Evolutionary conservation across 306 rosid species (phyloP), one percentile per base, ranked within the genome.

Genomic region (Luffa aegyptiaca): DNA sequence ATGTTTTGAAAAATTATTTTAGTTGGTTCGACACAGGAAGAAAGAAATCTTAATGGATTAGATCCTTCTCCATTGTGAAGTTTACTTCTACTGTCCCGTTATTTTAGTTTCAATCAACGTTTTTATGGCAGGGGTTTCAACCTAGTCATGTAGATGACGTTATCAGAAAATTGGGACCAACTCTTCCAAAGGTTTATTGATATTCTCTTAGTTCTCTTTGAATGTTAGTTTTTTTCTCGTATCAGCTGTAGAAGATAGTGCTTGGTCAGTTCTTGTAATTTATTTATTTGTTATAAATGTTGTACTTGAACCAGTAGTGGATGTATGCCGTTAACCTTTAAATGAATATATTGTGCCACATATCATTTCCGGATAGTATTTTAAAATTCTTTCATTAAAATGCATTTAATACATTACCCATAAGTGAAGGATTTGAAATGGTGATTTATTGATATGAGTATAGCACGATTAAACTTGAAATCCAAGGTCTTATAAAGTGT

Each of bases 171-270:
- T 88, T 95, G 20, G 81, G 87, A 65, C 95, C 96, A 77, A 88
- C 91, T 79, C 87, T 94, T 87, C 84, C 92, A 57, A 87, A 95
- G 98, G 97, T 95, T 18, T 61, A 45, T 59, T 78, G 16, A 76
- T 20, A 35, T 18, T 51, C 51, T 57, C 74, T 78, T 17, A 76
- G 42, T 72, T 81, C 37, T 63, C 45, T 81, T 53, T 46, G 53
- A 8, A 45, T 58, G 33, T 10, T 10, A 36, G 61, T 42, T 53
- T 68, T 66, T 80, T 39, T 69, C 13, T 5, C 41, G 53, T 48
- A 31, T 35, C 61, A 48, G 56, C 36, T 13, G 59, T 33, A 31
- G 78, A 73, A 31, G 78, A 73, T 73, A 51, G n/a, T 73, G 31
- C 76, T 31, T 73, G 77, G 56, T 45, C 45, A 49, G 61, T 73